Evolutionary conservation across 192 early-diverging fungal genomes (phyloP).

Genomic region (Backusella tuberculispora): DNA sequence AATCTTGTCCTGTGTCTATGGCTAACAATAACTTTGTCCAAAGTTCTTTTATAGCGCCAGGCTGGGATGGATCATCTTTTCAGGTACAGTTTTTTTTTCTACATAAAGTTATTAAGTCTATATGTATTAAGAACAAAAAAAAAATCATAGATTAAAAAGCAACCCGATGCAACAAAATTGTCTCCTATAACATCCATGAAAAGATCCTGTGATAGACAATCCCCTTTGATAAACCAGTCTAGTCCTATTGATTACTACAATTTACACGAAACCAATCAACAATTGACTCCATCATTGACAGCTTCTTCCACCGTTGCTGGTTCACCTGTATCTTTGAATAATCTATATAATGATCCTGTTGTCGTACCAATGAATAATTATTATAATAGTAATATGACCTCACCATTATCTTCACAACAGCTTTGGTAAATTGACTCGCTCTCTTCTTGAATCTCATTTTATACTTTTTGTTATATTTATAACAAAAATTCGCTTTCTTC

Average conservation of each 20-base stretch:
- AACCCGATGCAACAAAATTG: neutral
- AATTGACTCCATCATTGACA: conserved; percentile 9
- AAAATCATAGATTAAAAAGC: conserved; percentile 9
- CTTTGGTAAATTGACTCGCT: neutral
- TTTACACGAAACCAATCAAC: neutral
- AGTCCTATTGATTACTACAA: conserved; percentile 17
- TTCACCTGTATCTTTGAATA: conserved; percentile 12
- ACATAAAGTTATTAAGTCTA: too few species aligned
- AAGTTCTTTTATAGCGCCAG: neutral
- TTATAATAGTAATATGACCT: conserved; percentile 1
- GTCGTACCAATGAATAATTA: neutral
- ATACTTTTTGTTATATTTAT: conserved; percentile 13
- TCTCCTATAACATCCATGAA: conserved; percentile 12
- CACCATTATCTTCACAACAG: conserved; percentile 10
- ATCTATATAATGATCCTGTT: conserved; percentile 18
- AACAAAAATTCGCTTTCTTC: neutral
- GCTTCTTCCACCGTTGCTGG: conserved; percentile 17
- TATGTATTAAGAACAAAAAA: too few species aligned
- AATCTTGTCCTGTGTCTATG: neutral
- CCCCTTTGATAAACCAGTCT: conserved; percentile 5
- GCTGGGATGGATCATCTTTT: neutral
- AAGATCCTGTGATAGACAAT: conserved; percentile 6
- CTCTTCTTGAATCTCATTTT: neutral
- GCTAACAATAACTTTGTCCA: neutral
- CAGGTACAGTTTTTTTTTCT: neutral